These are phyloP conservation scores for Aspergillus mulundensis DNA, from an alignment of 495 filamentous ascomycete genomes.

Conservation along the genomic window DNA sequence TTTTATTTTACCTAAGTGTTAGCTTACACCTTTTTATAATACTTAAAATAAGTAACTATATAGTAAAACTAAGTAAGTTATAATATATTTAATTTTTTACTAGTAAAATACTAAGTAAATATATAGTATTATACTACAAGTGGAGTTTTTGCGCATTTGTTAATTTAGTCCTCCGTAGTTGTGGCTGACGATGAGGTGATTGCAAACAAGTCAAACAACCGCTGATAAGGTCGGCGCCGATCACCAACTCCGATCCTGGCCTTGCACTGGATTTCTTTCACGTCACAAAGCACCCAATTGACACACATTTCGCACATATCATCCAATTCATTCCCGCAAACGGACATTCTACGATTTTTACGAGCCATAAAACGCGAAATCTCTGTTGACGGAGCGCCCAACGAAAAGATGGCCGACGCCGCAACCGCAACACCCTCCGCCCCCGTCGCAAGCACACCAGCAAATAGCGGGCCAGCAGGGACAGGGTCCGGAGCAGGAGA, in stretches of 20 bases:
- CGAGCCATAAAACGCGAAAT: neutral
- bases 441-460: slow-evolving; percentile 4
- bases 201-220: slow-evolving; percentile 43
- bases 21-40: too few relatives aligned
- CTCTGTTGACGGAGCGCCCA: neutral
- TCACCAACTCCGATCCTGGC: neutral
- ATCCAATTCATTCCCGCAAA: neutral
- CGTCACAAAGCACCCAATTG: neutral
- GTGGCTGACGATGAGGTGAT: slow-evolving; percentile 7
- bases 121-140: too few relatives aligned
- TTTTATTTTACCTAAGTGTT: too few relatives aligned
- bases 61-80: too few relatives aligned
- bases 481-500: neutral
- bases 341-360: neutral
- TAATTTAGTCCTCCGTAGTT: too few relatives aligned
- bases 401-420: slow-evolving; percentile 28
- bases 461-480: neutral
- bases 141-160: too few relatives aligned
- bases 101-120: too few relatives aligned
- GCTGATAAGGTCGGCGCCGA: slow-evolving; percentile 26
- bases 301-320: neutral
- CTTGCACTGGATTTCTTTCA: neutral
- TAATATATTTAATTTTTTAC: too few relatives aligned
- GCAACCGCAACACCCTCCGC: slow-evolving; percentile 18
- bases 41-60: too few relatives aligned